Percentiles rank a stretch among this genome's conserved stretches.
Evolutionary conservation across 495 filamentous ascomycete genomes (phyloP).

Genomic region (Penicillium longicatenatum): DNA sequence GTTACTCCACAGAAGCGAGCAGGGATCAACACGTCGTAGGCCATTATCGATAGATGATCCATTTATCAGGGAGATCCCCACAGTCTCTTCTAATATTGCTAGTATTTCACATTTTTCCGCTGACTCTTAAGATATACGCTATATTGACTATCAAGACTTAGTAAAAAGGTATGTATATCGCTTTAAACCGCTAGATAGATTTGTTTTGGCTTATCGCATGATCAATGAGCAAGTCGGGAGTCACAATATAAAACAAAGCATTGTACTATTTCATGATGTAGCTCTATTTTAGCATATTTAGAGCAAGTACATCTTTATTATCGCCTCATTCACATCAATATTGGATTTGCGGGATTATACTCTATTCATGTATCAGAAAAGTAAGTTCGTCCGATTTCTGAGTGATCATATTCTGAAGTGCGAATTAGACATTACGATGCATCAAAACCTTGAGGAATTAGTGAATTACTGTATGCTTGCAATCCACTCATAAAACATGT

Average conservation of each 20-base stretch:
- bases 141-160: neutral
- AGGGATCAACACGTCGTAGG: neutral
- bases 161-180: neutral
- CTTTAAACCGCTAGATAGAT: neutral
- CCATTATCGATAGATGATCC: neutral
- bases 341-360: too few species aligned
- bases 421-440: neutral
- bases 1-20: neutral
- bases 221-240: neutral
- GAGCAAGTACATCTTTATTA: too few species aligned
- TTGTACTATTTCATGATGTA: too few species aligned
- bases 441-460: too few species aligned
- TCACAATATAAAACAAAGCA: neutral
- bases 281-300: too few species aligned
- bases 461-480: too few species aligned
- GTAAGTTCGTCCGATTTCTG: neutral
- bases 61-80: neutral
- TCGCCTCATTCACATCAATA: too few species aligned
- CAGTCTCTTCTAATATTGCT: neutral
- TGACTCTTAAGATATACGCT: neutral
- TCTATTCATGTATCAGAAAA: too few species aligned
- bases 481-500: too few species aligned
- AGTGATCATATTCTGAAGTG: neutral
- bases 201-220: neutral
- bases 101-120: neutral